phyloP scores from a whole-genome alignment of 129 eudicot species.

The Tagetes erecta region DNA sequence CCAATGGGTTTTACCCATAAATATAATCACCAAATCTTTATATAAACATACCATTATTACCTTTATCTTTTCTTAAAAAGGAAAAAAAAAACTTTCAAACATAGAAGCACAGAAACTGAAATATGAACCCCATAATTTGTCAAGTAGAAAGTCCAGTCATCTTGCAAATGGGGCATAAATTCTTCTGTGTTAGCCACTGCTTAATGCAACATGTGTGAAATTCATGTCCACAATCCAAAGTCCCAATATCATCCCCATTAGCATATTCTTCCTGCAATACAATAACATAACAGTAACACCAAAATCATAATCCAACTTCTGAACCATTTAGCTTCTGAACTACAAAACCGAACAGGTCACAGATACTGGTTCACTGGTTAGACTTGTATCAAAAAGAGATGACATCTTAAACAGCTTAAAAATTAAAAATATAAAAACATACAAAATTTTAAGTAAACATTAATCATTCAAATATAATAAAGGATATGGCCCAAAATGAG shows the following conservation, averaged over 20 bases:
- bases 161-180: slow-evolving; percentile 91
- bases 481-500: background rate
- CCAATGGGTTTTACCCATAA: slow-evolving; percentile 13
- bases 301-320: background rate
- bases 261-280: slow-evolving; percentile 72
- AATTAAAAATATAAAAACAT: background rate
- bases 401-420: background rate
- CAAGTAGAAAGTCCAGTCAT: slow-evolving; percentile 54
- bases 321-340: background rate
- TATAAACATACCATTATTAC: slow-evolving; percentile 24
- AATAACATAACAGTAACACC: background rate
- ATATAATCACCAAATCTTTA: slow-evolving; percentile 28
- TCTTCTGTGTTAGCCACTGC: slow-evolving; percentile 79
- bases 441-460: background rate
- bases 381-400: background rate
- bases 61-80: background rate
- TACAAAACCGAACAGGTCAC: background rate
- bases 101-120: slow-evolving; percentile 25
- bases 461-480: background rate
- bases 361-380: background rate
- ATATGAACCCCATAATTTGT: slow-evolving; percentile 16
- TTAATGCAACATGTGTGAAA: slow-evolving; percentile 80
- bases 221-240: slow-evolving; percentile 84
- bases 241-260: slow-evolving; percentile 68
- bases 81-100: background rate